A percentile compares a stretch with the other conserved stretches of the same genome.
phyloP scores from a whole-genome alignment of 306 rosid species.

The Cicer bijugum region DNA sequence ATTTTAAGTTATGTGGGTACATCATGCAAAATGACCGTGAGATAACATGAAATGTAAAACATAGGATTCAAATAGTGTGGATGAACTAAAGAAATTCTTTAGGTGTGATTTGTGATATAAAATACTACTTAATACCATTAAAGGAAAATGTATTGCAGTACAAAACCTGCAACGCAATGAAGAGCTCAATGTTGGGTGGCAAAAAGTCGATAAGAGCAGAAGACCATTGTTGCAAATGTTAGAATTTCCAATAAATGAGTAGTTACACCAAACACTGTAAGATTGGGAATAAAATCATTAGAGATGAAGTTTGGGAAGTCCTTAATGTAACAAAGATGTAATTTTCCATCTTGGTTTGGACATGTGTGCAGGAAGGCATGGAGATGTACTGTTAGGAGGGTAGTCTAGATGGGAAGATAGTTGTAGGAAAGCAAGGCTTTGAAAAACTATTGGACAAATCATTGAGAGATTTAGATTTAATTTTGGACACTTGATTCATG shows the following conservation, averaged over 20 bases:
- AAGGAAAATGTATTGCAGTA: not conserved
- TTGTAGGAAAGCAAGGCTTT: not conserved
- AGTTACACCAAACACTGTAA: too few relatives aligned
- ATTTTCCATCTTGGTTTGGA: not conserved
- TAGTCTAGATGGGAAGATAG: not conserved
- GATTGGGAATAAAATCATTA: not conserved
- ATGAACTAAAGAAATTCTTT: not conserved
- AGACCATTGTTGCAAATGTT: not conserved
- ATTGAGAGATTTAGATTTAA: constrained; percentile 4
- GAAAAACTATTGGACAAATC: not conserved
- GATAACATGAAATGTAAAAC: constrained; percentile 2
- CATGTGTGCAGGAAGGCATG: not conserved
- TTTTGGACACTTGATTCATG: not conserved
- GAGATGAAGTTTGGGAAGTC: not conserved
- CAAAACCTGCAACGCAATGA: not conserved
- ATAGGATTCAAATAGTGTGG: not conserved
- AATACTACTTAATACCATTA: not conserved
- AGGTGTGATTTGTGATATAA: not conserved
- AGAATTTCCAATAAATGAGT: not conserved
- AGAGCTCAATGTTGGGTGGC: not conserved
- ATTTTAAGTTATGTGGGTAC: not conserved
- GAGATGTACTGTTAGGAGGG: not conserved
- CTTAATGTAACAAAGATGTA: not conserved
- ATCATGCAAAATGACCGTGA: not conserved
- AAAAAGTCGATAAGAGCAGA: constrained; percentile 3